Base-by-base conservation (phyloP, 805 yeast species). In the Kodamaea kakaduensis region DNA sequence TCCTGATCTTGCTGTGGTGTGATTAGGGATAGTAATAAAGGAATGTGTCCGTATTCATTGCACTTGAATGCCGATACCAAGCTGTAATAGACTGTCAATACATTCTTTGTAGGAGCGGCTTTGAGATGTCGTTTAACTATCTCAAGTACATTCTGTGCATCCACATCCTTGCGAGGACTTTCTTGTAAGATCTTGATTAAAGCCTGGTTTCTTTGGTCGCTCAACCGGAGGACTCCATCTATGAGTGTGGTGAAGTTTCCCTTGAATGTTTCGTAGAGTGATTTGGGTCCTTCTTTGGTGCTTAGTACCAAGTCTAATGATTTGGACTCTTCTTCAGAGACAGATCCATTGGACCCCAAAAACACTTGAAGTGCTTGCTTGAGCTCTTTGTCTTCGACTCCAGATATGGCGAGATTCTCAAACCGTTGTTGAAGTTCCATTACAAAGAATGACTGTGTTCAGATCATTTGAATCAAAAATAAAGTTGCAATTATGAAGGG, bases 21-120 rank as follows among this genome's bases (percentile, higher is more conserved):
- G 17, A 56, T 39, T 9, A 44, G 42, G 2, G 38, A 20, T 4
- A 59, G 43, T 17, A 58, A 43, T 8, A 50, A 23, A 10, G 43
- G 40, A 4, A 56, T 25, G 37, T 59, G 61, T 17, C 43, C 43
- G 12, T 53, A 46, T 31, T 42, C 44, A 15, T 27, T 29, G 5
- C 42, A 20, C 8, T 44, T 38, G 29, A 52, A 58, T 17, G 48
- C 46, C 4, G 58, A 34, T 1, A 50, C 30, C 8, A 60, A 17
- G 3, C 44, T 26, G 17, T 48, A 44, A 25, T 57, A 59, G 3
- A 49, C 34, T 8, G 44, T 37, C 12, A 51, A 36, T 24, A 43
- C 50, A 25, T 34, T 40, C 17, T 26, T 36, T 14, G 31, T 16
- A 14, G 34, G 15, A 6, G 24, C 14, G 8, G 21, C 19, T 23